Evolutionary conservation across 148 eudicot species (phyloP).

Genomic region (Rheum nobile): DNA sequence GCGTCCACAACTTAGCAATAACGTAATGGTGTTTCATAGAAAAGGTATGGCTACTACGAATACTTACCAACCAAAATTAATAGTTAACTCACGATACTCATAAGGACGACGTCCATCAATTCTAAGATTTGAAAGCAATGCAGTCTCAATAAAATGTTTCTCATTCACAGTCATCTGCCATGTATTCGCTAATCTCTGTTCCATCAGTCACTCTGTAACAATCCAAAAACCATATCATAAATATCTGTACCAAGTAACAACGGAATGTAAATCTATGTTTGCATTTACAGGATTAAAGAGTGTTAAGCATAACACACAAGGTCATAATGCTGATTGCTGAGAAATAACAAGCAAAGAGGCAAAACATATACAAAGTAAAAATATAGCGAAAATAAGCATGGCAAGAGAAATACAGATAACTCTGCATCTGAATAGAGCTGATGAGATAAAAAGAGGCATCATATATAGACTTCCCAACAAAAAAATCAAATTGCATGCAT

Average conservation of each 20-base stretch:
- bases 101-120: conserved; percentile 75
- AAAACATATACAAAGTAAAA: background rate
- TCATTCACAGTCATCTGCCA: conserved; percentile 80
- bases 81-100: conserved; percentile 58
- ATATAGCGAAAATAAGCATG: background rate
- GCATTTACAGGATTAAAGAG: background rate
- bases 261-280: background rate
- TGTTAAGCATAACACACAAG: background rate
- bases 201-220: conserved; percentile 28
- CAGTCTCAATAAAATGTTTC: conserved; percentile 72
- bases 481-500: background rate
- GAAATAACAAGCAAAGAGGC: background rate
- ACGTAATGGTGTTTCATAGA: background rate
- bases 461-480: background rate
- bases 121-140: conserved; percentile 58
- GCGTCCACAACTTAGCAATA: background rate
- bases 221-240: background rate
- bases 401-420: background rate
- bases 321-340: background rate
- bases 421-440: background rate
- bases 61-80: conserved; percentile 74
- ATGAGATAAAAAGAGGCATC: background rate
- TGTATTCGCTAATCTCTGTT: conserved; percentile 71
- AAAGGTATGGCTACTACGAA: background rate
- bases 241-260: background rate